Percentiles rank a stretch among this genome's conserved stretches.
Conservation (phyloP, 2,329 filamentous ascomycete species). For the Colletotrichum spinosum region DNA sequence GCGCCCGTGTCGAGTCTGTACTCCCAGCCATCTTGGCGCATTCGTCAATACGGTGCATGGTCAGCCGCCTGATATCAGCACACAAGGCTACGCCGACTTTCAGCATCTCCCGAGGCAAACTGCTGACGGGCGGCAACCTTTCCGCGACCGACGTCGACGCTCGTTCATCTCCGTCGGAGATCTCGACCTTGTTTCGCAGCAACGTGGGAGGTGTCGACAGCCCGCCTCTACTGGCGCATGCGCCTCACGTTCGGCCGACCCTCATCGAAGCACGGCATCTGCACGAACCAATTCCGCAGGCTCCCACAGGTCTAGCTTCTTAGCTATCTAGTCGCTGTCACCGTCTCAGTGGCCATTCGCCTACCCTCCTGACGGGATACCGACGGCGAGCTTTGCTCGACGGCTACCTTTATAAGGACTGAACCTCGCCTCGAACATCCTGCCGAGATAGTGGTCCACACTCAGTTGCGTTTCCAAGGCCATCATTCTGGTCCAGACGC, state of each 20-base stretch:
- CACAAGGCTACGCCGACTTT: slow-evolving; percentile 7
- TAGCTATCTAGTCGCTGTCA: slow-evolving; percentile 16
- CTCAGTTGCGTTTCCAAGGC: slow-evolving; percentile 13
- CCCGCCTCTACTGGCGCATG: slow-evolving; percentile 4
- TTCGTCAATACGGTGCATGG: slow-evolving; percentile 3
- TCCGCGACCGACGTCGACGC: neutral
- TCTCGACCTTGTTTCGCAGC: neutral
- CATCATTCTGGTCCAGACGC: slow-evolving; percentile 1
- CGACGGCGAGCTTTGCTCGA: slow-evolving; percentile 10
- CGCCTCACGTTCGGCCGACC: slow-evolving; percentile 10
- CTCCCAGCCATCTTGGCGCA: slow-evolving; percentile 1
- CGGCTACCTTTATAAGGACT: slow-evolving; percentile 11
- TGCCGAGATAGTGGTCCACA: slow-evolving; percentile 2
- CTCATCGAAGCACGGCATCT: slow-evolving; percentile 16
- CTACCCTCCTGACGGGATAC: slow-evolving; percentile 4
- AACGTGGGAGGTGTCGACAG: neutral
- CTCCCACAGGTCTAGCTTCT: slow-evolving; percentile 9
- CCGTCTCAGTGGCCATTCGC: slow-evolving; percentile 19
- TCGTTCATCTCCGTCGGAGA: neutral
- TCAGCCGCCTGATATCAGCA: slow-evolving; percentile 15
- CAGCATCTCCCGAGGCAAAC: slow-evolving; percentile 4
- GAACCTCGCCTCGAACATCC: neutral
- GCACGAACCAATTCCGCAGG: slow-evolving; percentile 4
- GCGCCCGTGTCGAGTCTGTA: slow-evolving; percentile 9
- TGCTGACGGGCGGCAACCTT: neutral